Conservation (phyloP, 2,329 filamentous ascomycete species). For the Exophiala sideris region DNA sequence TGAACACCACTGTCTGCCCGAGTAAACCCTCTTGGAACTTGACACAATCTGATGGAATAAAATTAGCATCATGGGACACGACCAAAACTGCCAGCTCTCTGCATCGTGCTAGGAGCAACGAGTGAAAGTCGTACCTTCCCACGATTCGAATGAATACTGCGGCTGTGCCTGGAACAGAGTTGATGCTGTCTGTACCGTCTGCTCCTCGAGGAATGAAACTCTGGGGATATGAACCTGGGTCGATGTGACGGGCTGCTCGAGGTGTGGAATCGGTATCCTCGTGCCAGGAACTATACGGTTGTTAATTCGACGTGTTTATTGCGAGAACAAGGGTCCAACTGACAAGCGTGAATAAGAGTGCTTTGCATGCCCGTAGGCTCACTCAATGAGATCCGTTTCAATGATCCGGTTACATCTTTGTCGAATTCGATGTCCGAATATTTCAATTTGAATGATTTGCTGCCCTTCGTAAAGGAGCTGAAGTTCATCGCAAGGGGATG, state of each 20-base stretch:
- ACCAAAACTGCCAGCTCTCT: not conserved
- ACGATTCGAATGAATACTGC: conserved; percentile 42
- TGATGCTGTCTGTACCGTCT: conserved; percentile 39
- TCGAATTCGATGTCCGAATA: conserved; percentile 40
- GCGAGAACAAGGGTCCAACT: conserved; percentile 8
- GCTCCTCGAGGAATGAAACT: conserved; percentile 42
- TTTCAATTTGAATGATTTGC: conserved; percentile 39
- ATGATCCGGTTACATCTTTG: conserved; percentile 36
- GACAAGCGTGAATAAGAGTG: conserved; percentile 39
- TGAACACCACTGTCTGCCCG: conserved; percentile 38
- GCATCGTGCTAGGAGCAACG: not conserved
- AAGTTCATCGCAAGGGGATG: conserved; percentile 31
- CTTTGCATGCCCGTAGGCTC: conserved; percentile 37
- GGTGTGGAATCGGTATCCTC: conserved; percentile 40
- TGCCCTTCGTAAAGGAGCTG: conserved; percentile 40
- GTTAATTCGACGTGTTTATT: conserved; percentile 1
- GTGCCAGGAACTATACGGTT: conserved; percentile 34
- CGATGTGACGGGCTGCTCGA: conserved; percentile 40
- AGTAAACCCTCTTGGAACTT: conserved; percentile 42
- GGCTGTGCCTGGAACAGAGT: conserved; percentile 41
- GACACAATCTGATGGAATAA: conserved; percentile 35
- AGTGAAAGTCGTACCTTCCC: conserved; percentile 33
- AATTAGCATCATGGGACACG: not conserved
- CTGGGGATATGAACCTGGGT: conserved; percentile 34
- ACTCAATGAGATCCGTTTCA: conserved; percentile 39